These are phyloP conservation scores for Lyophyllum atratum DNA, from an alignment of 768 basidiomycete genomes.

Conservation along the genomic window DNA sequence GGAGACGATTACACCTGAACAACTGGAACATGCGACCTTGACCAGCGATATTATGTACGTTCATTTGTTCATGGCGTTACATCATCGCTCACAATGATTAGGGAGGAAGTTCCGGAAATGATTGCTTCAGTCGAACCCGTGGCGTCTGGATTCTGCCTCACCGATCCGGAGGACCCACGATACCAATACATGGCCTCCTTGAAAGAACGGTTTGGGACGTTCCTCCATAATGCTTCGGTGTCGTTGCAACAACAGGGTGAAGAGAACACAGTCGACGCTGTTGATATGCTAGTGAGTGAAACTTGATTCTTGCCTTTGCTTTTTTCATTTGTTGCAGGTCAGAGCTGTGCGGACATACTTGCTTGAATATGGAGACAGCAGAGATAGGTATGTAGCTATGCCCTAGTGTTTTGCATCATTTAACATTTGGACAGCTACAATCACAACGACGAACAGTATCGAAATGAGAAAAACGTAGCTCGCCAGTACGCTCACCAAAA, in stretches of 20 bases:
- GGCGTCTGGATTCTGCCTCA: conserved; percentile 67
- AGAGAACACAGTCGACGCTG: conserved; percentile 81
- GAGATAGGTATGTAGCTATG: conserved; percentile 42
- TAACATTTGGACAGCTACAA: conserved; percentile 43
- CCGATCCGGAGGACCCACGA: conserved; percentile 63
- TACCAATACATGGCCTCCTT: conserved; percentile 61
- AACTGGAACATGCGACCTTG: conserved; percentile 39
- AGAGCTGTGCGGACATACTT: conserved; percentile 70
- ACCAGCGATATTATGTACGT: conserved; percentile 74
- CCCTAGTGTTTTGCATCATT: not conserved
- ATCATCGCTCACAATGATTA: conserved; percentile 26
- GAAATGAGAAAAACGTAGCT: conserved; percentile 63
- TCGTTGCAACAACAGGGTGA: conserved; percentile 72
- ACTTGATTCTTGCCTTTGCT: not conserved
- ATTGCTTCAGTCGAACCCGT: conserved; percentile 64
- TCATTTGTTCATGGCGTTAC: not conserved
- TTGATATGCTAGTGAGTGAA: conserved; percentile 63
- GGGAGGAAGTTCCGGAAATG: conserved; percentile 78
- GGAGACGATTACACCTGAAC: conserved; percentile 53
- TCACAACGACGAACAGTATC: conserved; percentile 58
- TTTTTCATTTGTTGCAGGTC: conserved; percentile 40
- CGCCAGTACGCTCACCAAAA: conserved; percentile 72
- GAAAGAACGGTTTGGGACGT: conserved; percentile 62
- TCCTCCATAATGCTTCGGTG: conserved; percentile 71
- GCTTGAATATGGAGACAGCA: conserved; percentile 75